Evolutionary conservation across 2,329 filamentous ascomycete genomes (phyloP).

Genomic region (Beauveria brongniartii): DNA sequence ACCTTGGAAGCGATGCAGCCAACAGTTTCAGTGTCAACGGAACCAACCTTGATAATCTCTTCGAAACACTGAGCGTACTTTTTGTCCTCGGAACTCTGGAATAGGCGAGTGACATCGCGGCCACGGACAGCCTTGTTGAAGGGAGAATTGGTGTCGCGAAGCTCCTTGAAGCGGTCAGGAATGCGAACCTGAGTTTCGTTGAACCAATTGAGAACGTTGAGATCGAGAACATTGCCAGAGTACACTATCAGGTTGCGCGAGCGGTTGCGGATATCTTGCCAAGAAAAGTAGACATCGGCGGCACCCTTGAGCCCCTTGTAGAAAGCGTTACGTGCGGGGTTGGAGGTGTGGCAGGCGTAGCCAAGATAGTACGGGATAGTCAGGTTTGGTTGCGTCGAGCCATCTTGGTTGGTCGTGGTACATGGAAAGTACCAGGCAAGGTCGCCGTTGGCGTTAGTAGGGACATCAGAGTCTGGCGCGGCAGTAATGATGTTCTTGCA

Average conservation of each 20-base stretch:
- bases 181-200: conserved; percentile 70
- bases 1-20: conserved; percentile 97
- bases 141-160: conserved; percentile 57
- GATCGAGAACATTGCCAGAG: conserved; percentile 85
- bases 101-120: conserved; percentile 80
- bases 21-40: conserved; percentile 89
- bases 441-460: conserved; percentile 62
- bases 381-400: conserved; percentile 67
- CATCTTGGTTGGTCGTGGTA: conserved; percentile 85
- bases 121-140: conserved; percentile 62
- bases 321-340: conserved; percentile 60
- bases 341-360: conserved; percentile 80
- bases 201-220: conserved; percentile 86
- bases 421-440: conserved; percentile 98
- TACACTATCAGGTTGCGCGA: conserved; percentile 90
- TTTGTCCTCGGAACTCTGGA: conserved; percentile 73
- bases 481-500: conserved; percentile 85
- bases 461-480: conserved; percentile 65
- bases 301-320: conserved; percentile 59
- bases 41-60: conserved; percentile 92
- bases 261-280: conserved; percentile 85
- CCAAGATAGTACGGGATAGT: conserved; percentile 72
- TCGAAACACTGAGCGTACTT: conserved; percentile 77
- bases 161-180: conserved; percentile 69
- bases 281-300: conserved; percentile 92